Evolutionary conservation across 225 moss, liverwort and hornwort species (phyloP), one percentile per base, ranked within the genome.

Genomic region (Marchantia paleacea): DNA sequence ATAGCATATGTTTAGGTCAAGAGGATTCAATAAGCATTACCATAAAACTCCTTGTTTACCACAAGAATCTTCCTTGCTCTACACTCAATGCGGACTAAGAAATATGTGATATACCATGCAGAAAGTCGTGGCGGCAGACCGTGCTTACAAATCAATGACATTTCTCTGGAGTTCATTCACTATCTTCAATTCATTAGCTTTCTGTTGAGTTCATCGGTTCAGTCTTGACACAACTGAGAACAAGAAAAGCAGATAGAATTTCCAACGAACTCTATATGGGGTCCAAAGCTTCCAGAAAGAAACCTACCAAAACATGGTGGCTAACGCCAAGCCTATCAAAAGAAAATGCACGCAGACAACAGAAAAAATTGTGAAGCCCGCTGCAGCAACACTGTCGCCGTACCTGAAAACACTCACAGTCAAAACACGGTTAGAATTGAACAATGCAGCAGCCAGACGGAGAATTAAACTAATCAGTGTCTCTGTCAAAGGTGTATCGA

Each of bases 301-400:
- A 77, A 19, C 87, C 80, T 84, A 94, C 96, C 95, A 95, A 83
- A 90, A 97, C 84, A 91, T 86, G 67, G 97, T 92, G 80, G 95
- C 93, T 85, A 97, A 82, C 66, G 92, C 93, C 70, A 90, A 72
- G 77, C 97, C 95, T 88, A 90, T 87, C 69, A 95, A 86, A 75
- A 97, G 85, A 84, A 97, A 95, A 84, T 97, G 95, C 82, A 95
- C 87, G 81, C 81, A 81, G 68, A 94, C 92, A 77, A 92, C 93
- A 39, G 93, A 92, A 55, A 91, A 79, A 53, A 97, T 88, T 52
- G 89, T 95, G 30, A 95, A 90, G 50, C 91, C 87, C 77, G 95
- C 89, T 82, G 91, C 87, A 80, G 90, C 92, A 78, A 93, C 79
- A 80, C 91, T 93, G 68, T 87, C 85, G 39, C 91, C 92, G 84